Percentiles rank a stretch among this genome's conserved stretches.
Conservation (phyloP, 768 basidiomycete genomes). For the Leucocoprinus birnbaumii region DNA sequence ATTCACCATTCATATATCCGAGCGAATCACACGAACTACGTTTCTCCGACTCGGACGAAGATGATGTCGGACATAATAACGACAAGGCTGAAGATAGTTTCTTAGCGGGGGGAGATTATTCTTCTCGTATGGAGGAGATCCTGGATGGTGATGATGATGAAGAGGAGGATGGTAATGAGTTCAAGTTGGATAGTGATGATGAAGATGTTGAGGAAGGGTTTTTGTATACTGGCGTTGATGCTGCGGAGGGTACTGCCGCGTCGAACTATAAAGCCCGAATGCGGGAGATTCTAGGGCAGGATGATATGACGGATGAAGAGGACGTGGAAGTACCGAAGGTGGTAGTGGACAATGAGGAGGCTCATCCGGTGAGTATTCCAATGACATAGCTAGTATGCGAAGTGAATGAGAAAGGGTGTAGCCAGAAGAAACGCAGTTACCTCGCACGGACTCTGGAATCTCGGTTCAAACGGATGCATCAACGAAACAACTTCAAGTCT, state of each 20-base stretch:
- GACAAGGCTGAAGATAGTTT: constrained; percentile 29
- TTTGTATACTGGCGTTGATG: constrained; percentile 71
- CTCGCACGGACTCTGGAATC: constrained; percentile 26
- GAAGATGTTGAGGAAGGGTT: constrained; percentile 60
- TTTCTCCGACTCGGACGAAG: constrained; percentile 42
- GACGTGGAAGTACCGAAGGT: constrained; percentile 48
- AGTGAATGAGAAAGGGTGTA: constrained; percentile 9
- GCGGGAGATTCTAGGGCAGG: constrained; percentile 68
- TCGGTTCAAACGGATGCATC: constrained; percentile 35
- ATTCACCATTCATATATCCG: not conserved
- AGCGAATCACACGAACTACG: constrained; percentile 13
- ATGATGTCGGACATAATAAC: not conserved
- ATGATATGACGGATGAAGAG: constrained; percentile 43
- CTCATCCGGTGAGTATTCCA: constrained; percentile 26
- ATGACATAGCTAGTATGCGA: not conserved
- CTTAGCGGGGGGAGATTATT: constrained; percentile 56
- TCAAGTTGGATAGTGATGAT: constrained; percentile 21
- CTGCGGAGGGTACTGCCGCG: constrained; percentile 32
- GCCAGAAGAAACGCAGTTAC: constrained; percentile 12
- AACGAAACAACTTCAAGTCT: constrained; percentile 28
- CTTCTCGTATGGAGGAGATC: constrained; percentile 67
- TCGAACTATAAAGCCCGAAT: constrained; percentile 65
- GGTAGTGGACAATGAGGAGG: constrained; percentile 25
- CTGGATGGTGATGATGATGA: constrained; percentile 38
- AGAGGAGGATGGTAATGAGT: constrained; percentile 26